Percentiles rank a stretch among this genome's conserved stretches.
Evolutionary conservation across 2,329 filamentous ascomycete species (phyloP).

Genomic region (Trichophaea hybrida): DNA sequence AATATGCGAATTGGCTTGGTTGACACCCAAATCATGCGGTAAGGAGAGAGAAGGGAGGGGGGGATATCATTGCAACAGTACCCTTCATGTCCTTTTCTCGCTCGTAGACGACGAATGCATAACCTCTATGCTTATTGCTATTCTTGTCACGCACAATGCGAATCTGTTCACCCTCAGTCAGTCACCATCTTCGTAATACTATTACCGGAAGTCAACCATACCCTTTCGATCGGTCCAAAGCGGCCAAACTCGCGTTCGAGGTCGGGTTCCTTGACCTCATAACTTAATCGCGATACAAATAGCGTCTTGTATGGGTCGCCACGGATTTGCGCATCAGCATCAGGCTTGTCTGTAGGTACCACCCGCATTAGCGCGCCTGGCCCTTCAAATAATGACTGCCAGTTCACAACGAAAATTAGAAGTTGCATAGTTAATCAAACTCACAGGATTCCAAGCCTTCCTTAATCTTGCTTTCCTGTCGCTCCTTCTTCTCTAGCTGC

Average conservation of each 20-base stretch:
- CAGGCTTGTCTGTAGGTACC: conserved; percentile 52
- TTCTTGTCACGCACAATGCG: conserved; percentile 69
- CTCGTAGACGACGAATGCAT: conserved; percentile 94
- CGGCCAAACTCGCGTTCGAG: conserved; percentile 86
- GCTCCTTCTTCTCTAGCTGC: conserved; percentile 62
- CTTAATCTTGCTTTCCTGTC: conserved; percentile 47
- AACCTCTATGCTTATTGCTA: conserved; percentile 74
- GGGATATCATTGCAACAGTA: conserved; percentile 45
- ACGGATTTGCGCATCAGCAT: conserved; percentile 72
- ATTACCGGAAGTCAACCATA: conserved; percentile 34
- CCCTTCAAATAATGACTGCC: conserved; percentile 11
- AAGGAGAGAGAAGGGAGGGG: conserved; percentile 29
- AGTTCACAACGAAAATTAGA: conserved; percentile 8
- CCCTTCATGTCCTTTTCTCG: conserved; percentile 98
- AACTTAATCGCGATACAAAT: conserved; percentile 79
- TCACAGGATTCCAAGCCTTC: conserved; percentile 54
- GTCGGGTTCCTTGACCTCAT: conserved; percentile 77
- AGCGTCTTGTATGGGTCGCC: conserved; percentile 92
- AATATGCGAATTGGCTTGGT: not conserved
- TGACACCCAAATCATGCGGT: conserved; percentile 12
- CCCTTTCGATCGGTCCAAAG: conserved; percentile 85
- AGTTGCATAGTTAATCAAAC: conserved; percentile 15
- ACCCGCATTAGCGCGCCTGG: conserved; percentile 4
- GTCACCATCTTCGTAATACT: conserved; percentile 16
- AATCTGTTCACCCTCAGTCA: conserved; percentile 43